A percentile compares a stretch with the other conserved stretches of the same genome.
Conservation (phyloP, 257 asterid species). For the Datura wrightii region DNA sequence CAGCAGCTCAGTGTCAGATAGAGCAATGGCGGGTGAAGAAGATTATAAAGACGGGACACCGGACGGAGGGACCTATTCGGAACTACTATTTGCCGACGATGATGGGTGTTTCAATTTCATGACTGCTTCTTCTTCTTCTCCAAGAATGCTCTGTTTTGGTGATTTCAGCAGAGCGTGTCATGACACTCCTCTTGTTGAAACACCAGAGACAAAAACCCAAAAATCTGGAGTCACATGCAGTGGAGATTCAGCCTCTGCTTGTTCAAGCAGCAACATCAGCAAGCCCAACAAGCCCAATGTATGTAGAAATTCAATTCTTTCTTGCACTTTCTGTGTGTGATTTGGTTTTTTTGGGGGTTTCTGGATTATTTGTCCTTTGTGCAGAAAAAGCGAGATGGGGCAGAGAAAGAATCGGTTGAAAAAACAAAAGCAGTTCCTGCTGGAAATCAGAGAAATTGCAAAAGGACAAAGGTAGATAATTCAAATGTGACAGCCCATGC, state of each 20-base stretch:
- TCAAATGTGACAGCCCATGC: constrained; percentile 55
- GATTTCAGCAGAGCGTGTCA: constrained; percentile 28
- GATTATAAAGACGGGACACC: constrained; percentile 50
- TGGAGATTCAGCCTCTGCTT: constrained; percentile 47
- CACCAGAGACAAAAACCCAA: constrained; percentile 37
- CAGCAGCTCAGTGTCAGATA: not conserved
- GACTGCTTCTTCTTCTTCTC: constrained; percentile 39
- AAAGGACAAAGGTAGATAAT: constrained; percentile 57
- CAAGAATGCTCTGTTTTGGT: constrained; percentile 75
- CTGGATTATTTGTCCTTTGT: not conserved
- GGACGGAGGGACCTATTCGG: constrained; percentile 61
- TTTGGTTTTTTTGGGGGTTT: constrained; percentile 22
- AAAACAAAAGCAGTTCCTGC: constrained; percentile 43
- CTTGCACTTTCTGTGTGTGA: not conserved
- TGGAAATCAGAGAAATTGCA: constrained; percentile 47
- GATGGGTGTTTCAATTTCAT: constrained; percentile 48
- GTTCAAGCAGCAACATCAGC: constrained; percentile 39
- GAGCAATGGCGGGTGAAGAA: constrained; percentile 57
- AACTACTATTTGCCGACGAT: constrained; percentile 58
- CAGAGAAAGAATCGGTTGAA: constrained; percentile 40
- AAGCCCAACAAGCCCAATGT: constrained; percentile 38
- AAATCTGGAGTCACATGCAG: constrained; percentile 57
- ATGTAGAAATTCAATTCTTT: not conserved
- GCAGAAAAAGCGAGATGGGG: constrained; percentile 60
- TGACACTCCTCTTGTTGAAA: not conserved